phyloP scores from a whole-genome alignment of 805 yeast species.

The Candida sakaeoensis region DNA sequence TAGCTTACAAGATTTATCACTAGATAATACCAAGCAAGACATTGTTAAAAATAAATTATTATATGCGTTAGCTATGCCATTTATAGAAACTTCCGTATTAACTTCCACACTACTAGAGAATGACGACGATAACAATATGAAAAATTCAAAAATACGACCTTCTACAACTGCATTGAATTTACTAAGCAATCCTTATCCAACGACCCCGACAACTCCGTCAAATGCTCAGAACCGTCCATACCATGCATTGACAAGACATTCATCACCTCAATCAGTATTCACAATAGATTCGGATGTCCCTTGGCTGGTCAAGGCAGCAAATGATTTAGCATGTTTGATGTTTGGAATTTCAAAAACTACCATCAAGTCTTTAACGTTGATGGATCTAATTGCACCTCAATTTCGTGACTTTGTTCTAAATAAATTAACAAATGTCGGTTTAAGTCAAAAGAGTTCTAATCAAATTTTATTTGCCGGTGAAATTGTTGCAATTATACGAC shows the following conservation, averaged over 20 bases:
- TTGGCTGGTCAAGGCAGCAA: slow-evolving; percentile 78
- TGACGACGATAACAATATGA: slow-evolving; percentile 11
- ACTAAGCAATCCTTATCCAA: slow-evolving; percentile 14
- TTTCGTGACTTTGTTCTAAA: slow-evolving; percentile 67
- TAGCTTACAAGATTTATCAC: slow-evolving; percentile 55
- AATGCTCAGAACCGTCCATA: slow-evolving; percentile 41
- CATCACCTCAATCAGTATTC: slow-evolving; percentile 79
- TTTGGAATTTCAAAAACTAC: slow-evolving; percentile 74
- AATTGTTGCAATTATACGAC: slow-evolving; percentile 72
- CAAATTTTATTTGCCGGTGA: slow-evolving; percentile 76
- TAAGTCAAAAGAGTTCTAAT: slow-evolving; percentile 14
- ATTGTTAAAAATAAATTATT: slow-evolving; percentile 45
- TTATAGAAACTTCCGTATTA: slow-evolving; percentile 41
- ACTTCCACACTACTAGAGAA: slow-evolving; percentile 20
- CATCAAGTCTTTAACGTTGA: slow-evolving; percentile 56
- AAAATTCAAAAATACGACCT: slow-evolving; percentile 13
- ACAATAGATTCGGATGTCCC: slow-evolving; percentile 74
- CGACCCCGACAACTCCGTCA: slow-evolving; percentile 5
- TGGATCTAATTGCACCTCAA: slow-evolving; percentile 77
- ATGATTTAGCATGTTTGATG: slow-evolving; percentile 83
- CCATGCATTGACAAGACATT: slow-evolving; percentile 65
- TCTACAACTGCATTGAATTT: slow-evolving; percentile 33
- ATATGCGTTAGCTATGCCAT: slow-evolving; percentile 67
- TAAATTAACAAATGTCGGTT: slow-evolving; percentile 37
- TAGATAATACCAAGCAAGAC: slow-evolving; percentile 43